Conservation (phyloP, 2,329 filamentous ascomycete genomes). For the Neofusicoccum sp. region DNA sequence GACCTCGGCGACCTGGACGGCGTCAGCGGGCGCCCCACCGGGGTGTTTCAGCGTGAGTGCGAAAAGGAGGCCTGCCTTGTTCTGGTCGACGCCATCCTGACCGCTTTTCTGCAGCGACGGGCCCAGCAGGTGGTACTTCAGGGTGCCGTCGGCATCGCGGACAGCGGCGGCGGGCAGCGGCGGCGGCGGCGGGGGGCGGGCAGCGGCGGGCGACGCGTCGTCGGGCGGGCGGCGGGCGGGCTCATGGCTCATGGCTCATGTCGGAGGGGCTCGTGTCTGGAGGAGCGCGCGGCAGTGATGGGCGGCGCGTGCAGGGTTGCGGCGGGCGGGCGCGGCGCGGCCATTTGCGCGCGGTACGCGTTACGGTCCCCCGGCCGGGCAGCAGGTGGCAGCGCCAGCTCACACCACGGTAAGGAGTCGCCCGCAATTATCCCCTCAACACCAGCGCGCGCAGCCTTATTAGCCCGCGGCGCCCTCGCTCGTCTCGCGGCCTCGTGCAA, state of each 20-base stretch:
- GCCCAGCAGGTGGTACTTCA: slow-evolving; percentile 89
- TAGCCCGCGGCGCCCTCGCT: not conserved
- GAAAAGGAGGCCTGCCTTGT: slow-evolving; percentile 59
- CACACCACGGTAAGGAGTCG: slow-evolving; percentile 18
- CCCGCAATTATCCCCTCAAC: not conserved
- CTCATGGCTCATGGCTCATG: slow-evolving; percentile 19
- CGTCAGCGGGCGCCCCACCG: slow-evolving; percentile 11
- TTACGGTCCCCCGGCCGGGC: not conserved
- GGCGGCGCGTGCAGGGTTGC: slow-evolving; percentile 4
- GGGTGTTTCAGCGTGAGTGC: not conserved
- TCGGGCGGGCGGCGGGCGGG: not conserved
- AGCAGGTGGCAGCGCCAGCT: not conserved
- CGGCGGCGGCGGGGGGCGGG: not conserved
- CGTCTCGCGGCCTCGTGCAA: not conserved
- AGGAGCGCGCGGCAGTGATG: slow-evolving; percentile 8
- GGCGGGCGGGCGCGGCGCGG: not conserved
- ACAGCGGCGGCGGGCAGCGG: not conserved
- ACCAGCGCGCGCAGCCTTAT: slow-evolving; percentile 3
- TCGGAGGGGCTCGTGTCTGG: not conserved
- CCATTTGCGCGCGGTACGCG: not conserved
- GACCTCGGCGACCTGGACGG: slow-evolving; percentile 77
- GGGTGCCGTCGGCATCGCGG: slow-evolving; percentile 38
- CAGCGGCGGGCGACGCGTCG: not conserved
- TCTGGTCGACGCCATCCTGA: slow-evolving; percentile 90
- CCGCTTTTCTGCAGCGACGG: slow-evolving; percentile 93